Percentiles rank a stretch among this genome's conserved stretches.
phyloP scores from a whole-genome alignment of 108 stramenopile genomes.

The Seminavis robusta region DNA sequence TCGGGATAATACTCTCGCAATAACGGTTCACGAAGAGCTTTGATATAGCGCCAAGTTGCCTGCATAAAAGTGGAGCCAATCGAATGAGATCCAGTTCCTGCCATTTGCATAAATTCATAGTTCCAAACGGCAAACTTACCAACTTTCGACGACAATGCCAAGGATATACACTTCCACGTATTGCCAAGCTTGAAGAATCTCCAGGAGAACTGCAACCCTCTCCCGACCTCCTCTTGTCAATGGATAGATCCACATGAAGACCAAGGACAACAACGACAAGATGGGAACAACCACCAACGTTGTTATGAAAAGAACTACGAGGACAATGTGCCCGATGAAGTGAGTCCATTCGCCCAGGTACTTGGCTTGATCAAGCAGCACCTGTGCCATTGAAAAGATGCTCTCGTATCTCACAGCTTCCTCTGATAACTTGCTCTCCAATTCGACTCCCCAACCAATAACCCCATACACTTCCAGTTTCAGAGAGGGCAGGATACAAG shows the following conservation, averaged over 20 bases:
- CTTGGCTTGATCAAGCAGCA: conserved; percentile 68
- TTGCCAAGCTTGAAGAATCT: conserved; percentile 70
- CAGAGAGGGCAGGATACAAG: conserved; percentile 52
- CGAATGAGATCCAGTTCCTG: too few species aligned
- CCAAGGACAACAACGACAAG: conserved; percentile 30
- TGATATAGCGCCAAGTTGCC: conserved; percentile 61
- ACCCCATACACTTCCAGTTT: conserved; percentile 61
- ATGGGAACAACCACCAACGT: conserved; percentile 68
- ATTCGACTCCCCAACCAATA: conserved; percentile 66
- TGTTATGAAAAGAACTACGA: conserved; percentile 46
- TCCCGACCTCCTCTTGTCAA: too few species aligned
- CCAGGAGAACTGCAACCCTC: conserved; percentile 36
- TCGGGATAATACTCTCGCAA: conserved; percentile 46
- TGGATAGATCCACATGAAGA: conserved; percentile 50
- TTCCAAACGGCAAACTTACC: too few species aligned
- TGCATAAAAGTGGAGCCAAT: too few species aligned
- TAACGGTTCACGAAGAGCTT: conserved; percentile 71
- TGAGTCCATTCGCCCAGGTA: conserved; percentile 40
- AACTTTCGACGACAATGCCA: conserved; percentile 57
- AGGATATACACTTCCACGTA: conserved; percentile 77
- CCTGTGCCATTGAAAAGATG: conserved; percentile 44
- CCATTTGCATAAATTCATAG: too few species aligned
- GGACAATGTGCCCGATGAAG: conserved; percentile 51
- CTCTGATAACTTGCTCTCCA: conserved; percentile 55
- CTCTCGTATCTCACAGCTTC: conserved; percentile 54